Evolutionary conservation across 345 rosid genomes (phyloP).

Genomic region (Noccaea caerulescens): DNA sequence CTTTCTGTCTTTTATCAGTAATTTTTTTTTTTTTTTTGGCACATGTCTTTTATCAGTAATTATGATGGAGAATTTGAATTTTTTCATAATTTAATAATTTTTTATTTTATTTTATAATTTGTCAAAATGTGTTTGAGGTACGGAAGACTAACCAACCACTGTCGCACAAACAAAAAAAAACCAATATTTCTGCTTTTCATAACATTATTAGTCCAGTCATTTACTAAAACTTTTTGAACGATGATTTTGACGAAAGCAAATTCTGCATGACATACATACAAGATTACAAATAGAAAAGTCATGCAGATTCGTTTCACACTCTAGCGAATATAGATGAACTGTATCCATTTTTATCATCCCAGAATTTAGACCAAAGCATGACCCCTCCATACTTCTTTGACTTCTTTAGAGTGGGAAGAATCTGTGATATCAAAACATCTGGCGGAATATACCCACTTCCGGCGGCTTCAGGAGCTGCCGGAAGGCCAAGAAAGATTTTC

Average conservation of each 20-base stretch:
- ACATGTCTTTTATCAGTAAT: neutral
- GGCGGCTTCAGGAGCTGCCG: constrained; percentile 61
- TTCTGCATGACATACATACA: neutral
- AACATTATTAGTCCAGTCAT: neutral
- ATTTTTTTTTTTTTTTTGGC: too few relatives aligned
- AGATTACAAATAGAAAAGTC: neutral
- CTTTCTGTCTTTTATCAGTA: neutral
- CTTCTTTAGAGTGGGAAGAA: constrained; percentile 53
- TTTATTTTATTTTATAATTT: neutral
- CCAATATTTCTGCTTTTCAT: neutral
- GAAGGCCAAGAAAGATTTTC: constrained; percentile 57
- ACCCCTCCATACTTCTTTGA: constrained; percentile 63
- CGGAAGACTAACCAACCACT: neutral
- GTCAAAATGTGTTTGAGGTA: neutral
- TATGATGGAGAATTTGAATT: neutral
- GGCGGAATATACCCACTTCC: constrained; percentile 61
- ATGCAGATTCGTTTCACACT: constrained; percentile 43
- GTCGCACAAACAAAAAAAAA: neutral
- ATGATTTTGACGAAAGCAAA: too few relatives aligned
- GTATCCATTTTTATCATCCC: constrained; percentile 57
- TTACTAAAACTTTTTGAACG: too few relatives aligned
- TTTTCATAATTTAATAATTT: neutral
- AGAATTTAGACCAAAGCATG: constrained; percentile 68
- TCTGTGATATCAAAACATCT: constrained; percentile 43
- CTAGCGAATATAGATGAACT: constrained; percentile 49